Evolutionary conservation across 2,329 filamentous ascomycete genomes (phyloP).

Genomic region (Penicillium occitanis): DNA sequence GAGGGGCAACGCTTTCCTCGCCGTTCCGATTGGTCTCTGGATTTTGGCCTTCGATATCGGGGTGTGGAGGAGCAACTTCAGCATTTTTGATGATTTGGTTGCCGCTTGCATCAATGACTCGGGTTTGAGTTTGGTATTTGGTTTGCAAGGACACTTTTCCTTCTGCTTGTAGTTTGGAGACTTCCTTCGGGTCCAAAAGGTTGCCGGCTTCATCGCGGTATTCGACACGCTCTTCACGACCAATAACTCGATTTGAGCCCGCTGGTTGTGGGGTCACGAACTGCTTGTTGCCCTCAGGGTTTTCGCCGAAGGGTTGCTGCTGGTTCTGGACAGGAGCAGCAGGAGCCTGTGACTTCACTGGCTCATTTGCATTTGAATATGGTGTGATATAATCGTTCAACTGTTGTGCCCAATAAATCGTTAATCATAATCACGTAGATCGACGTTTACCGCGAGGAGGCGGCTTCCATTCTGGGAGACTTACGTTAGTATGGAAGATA

Average conservation of each 20-base stretch:
- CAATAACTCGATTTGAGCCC: conserved; percentile 39
- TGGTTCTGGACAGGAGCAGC: conserved; percentile 25
- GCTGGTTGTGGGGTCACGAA: conserved; percentile 36
- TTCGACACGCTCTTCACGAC: conserved; percentile 78
- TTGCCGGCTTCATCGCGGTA: conserved; percentile 96
- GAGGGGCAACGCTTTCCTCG: conserved; percentile 34
- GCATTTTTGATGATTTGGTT: conserved; percentile 64
- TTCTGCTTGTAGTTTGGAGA: conserved; percentile 67
- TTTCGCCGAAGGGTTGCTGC: conserved; percentile 23
- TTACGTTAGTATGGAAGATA: conserved; percentile 82
- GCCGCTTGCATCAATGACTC: conserved; percentile 74
- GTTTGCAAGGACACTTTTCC: conserved; percentile 96
- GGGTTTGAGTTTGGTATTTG: conserved; percentile 90
- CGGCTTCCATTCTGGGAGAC: conserved; percentile 47
- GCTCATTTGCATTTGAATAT: conserved; percentile 26
- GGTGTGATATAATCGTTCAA: conserved; percentile 42
- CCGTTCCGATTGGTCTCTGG: conserved; percentile 52
- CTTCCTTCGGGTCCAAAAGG: conserved; percentile 77
- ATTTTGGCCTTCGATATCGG: conserved; percentile 58
- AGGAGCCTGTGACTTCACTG: conserved; percentile 25
- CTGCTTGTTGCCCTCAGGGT: conserved; percentile 28
- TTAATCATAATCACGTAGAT: conserved; percentile 20
- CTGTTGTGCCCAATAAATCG: conserved; percentile 28
- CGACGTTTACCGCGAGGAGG: conserved; percentile 30
- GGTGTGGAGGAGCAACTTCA: conserved; percentile 53